Base-by-base conservation (phyloP, 805 yeast species). In the Candida golubevii region DNA sequence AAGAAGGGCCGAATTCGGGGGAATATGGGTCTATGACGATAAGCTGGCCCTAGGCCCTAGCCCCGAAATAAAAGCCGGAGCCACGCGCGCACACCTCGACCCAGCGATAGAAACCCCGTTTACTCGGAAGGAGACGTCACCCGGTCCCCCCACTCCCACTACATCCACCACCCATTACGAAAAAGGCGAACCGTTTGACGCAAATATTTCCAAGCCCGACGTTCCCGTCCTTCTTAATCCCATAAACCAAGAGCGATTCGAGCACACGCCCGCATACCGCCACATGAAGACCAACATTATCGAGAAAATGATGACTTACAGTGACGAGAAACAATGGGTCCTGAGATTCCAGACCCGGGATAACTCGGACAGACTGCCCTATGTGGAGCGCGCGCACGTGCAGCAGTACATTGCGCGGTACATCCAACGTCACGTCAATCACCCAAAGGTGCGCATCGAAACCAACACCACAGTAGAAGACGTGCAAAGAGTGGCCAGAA, bases 251-350 rank as follows among this genome's bases (percentile, higher is more conserved):
- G 63, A 65, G 36, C 49, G 70, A 33, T 67, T 48, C 34, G 38
- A 50, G 18, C 60, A 60, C 26, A 57, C 70, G 6, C 66, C 71
- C 0, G 57, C 67, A 30, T 52, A 52, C 38, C 35, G 36, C 38
- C 44, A 39, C 13, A 50, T 52, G 48, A 52, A 61, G 38, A 72
- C 79, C 8, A 74, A 74, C 42, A 62, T 74, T 30, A 67, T 71
- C 6, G 77, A 74, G 48, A 61, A 56, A 12, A 44, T 72, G 44
- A 74, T 74, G 79, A 71, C 79, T 0, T 74, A 53, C 38, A 64
- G 72, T 39, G 78, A 74, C 49, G 52, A 51, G 8, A 64, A 60
- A 39, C 42, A 48, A 26, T 74, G 78, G 77, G 59, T 53, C 4
- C 53, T 55, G 11, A 52, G 34, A 8, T 8, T 7, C 13, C 13